Evolutionary conservation across 148 eudicot genomes (phyloP).

Genomic region (Talinum fruticosum): DNA sequence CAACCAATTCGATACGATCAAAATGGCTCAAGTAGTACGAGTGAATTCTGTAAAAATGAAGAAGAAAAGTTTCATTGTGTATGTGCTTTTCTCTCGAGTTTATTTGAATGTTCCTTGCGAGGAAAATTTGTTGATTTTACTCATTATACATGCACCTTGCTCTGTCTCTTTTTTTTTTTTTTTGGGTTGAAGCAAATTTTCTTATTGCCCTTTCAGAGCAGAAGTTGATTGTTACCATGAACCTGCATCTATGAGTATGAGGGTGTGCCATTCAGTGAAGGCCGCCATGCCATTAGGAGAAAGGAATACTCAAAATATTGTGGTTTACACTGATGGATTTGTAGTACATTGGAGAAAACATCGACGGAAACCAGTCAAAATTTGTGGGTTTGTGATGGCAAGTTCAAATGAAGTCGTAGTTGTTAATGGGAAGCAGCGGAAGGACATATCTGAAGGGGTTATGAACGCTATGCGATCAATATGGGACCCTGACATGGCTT

Average conservation of each 20-base stretch:
- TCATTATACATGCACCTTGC: no score
- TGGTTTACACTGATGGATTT: conserved; percentile 31
- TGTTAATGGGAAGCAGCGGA: conserved; percentile 23
- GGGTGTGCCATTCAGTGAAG: conserved; percentile 13
- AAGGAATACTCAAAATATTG: conserved; percentile 22
- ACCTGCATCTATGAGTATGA: conserved; percentile 12
- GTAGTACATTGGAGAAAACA: conserved; percentile 41
- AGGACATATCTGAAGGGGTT: conserved; percentile 36
- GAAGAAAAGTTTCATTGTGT: conserved; percentile 14
- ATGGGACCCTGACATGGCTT: conserved; percentile 44
- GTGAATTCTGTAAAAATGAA: conserved; percentile 17
- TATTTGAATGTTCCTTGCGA: not conserved
- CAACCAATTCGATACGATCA: conserved; percentile 8
- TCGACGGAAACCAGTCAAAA: conserved; percentile 32
- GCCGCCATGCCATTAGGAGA: conserved; percentile 16
- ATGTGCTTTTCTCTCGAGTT: conserved; percentile 7
- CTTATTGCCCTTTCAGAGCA: conserved; percentile 16
- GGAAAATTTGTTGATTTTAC: not conserved
- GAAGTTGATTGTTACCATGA: conserved; percentile 10
- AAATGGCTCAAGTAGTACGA: conserved; percentile 16
- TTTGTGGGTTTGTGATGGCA: conserved; percentile 39
- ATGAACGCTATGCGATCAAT: conserved; percentile 48
- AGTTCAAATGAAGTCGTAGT: conserved; percentile 34
- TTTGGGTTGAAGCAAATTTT: not conserved
- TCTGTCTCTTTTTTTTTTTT: not conserved